Evolutionary conservation across 2,329 filamentous ascomycete species (phyloP), one percentile per base, ranked within the genome.

Genomic region (Sporothrix globosa): DNA sequence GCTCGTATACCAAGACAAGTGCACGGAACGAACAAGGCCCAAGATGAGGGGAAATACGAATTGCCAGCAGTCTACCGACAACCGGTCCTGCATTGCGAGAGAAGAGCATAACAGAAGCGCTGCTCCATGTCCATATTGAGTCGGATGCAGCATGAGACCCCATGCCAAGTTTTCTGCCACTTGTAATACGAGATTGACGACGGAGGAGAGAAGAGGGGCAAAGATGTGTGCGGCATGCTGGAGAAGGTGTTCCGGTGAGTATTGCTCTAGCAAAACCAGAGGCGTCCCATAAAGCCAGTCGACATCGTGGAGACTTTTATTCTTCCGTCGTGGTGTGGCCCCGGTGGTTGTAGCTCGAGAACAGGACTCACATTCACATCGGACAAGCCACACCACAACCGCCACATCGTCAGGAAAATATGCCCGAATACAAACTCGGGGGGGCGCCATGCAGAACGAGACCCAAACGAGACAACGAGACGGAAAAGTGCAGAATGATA

Each of bases 21-120:
- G 3, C n/a, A 61, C 6, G 53, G 21, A 30, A 17, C 21, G 19
- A 44, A 60, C 34, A 34, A 3, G 13, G 11, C 30, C 54, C 9
- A 60, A 21, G 19, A 61, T 44, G 56, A 61, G 56, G 56, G 56
- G 56, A 21, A 60, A 60, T 60, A 61, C 56, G 56, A 61, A 41
- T 9, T 2, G 56, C 34, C 56, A 39, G 56, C 56, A 41, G 21
- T 30, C 21, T 13, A 39, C 30, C 30, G 54, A 2, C 41, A 13
- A 19, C 30, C 54, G 56, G 30, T 41, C 34, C 34, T 61, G 34
- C 56, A 61, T 41, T 58, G 30, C n/a, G 21, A 53, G 9, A 13
- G 21, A 53, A 2, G 21, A 24, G 24, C n/a, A 53, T n/a, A 11
- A 11, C n/a, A 10, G n/a, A 11, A 6, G 56, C 56, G 41, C 34